phyloP scores from a whole-genome alignment of 495 filamentous ascomycete species.

The Umbilicaria muhlenbergii region DNA sequence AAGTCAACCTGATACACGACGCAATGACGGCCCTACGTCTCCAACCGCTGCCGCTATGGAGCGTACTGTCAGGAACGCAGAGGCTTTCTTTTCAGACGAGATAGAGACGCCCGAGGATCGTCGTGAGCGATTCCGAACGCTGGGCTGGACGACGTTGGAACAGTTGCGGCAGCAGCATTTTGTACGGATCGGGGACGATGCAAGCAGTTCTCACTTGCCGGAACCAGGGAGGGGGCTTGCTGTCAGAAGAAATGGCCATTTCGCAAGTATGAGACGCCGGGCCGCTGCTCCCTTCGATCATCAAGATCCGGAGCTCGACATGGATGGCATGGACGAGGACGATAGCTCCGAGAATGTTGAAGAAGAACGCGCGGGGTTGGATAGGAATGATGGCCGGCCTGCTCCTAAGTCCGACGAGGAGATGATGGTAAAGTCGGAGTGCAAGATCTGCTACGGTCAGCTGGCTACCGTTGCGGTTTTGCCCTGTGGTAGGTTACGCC shows the following conservation, averaged over 20 bases:
- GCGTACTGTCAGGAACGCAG: too few species aligned
- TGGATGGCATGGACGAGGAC: slow-evolving; percentile 9
- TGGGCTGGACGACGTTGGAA: too few species aligned
- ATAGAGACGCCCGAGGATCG: too few species aligned
- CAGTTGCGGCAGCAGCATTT: too few species aligned
- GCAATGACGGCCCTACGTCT: too few species aligned
- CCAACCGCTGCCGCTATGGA: too few species aligned
- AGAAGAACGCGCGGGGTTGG: slow-evolving; percentile 9
- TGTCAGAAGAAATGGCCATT: neutral
- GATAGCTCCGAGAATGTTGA: neutral
- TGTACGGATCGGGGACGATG: too few species aligned
- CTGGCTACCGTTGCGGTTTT: slow-evolving; percentile 35
- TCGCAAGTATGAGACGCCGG: slow-evolving; percentile 1
- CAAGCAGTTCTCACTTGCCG: too few species aligned
- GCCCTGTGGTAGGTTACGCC: slow-evolving; percentile 26
- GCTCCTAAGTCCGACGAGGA: slow-evolving; percentile 28
- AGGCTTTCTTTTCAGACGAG: too few species aligned
- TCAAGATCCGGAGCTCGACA: slow-evolving; percentile 6
- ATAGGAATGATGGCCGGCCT: slow-evolving; percentile 26
- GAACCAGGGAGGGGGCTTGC: too few species aligned
- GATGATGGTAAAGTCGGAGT: slow-evolving; percentile 34
- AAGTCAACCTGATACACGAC: neutral
- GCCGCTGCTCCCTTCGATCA: neutral
- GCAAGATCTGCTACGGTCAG: slow-evolving; percentile 39
- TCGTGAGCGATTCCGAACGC: too few species aligned